Conservation (phyloP, 1,139 yeast genomes). For the Geotrichum citri-aurantii region DNA sequence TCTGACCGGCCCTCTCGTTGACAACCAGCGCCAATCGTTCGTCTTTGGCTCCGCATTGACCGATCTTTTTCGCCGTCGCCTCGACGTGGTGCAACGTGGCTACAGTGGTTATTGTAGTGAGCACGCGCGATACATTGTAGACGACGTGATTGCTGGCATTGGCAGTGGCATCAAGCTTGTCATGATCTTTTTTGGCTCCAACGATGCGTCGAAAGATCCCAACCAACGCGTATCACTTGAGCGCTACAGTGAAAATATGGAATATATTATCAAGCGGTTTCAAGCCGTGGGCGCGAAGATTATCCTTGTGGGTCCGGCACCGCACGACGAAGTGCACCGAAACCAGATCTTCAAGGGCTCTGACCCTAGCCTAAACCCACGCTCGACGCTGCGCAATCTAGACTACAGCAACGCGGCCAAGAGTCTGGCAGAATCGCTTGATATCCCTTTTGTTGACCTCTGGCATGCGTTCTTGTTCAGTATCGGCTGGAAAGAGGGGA, state of each 20-base stretch:
- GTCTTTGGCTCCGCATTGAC: constrained; percentile 14
- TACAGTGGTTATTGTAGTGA: constrained; percentile 54
- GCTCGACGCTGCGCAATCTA: constrained; percentile 41
- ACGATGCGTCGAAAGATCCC: constrained; percentile 53
- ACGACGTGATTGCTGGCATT: constrained; percentile 10
- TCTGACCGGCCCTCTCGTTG: neutral
- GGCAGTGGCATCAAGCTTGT: constrained; percentile 19
- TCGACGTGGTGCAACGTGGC: constrained; percentile 56
- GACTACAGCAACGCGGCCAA: constrained; percentile 48
- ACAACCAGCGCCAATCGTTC: neutral
- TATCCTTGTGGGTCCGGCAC: constrained; percentile 59
- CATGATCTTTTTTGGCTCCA: constrained; percentile 68
- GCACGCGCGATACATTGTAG: constrained; percentile 38
- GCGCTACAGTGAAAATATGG: constrained; percentile 46
- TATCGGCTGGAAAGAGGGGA: constrained; percentile 29
- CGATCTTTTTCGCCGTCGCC: constrained; percentile 33
- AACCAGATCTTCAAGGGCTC: constrained; percentile 18
- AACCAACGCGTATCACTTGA: constrained; percentile 52
- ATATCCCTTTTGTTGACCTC: constrained; percentile 51
- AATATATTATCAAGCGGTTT: constrained; percentile 40
- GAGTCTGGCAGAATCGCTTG: constrained; percentile 41
- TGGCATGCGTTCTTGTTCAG: constrained; percentile 41
- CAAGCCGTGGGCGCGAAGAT: constrained; percentile 41
- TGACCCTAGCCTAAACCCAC: constrained; percentile 27
- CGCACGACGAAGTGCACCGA: constrained; percentile 44